Percentiles rank a stretch among this genome's conserved stretches.
Conservation (phyloP, 179 eudicot species). For the Beta macrorhiza region DNA sequence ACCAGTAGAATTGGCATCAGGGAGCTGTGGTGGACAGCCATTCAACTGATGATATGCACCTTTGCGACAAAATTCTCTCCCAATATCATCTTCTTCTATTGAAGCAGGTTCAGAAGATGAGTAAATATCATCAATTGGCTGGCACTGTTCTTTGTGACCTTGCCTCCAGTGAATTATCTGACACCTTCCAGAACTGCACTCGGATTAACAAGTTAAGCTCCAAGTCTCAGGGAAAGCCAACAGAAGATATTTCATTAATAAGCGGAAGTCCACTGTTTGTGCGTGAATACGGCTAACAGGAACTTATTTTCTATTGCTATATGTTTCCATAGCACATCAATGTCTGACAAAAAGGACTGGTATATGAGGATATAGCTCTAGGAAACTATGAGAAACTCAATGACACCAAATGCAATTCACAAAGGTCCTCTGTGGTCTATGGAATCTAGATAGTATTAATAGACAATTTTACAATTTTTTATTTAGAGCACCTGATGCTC, state of each 20-base stretch:
- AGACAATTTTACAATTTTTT: not conserved
- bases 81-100: conserved; percentile 33
- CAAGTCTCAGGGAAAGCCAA: conserved; percentile 16
- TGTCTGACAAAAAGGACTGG: not conserved
- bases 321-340: not conserved
- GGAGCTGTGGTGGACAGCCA: conserved; percentile 32
- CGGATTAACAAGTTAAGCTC: conserved; percentile 23
- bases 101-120: conserved; percentile 37
- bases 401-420: not conserved
- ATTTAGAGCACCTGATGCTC: not conserved
- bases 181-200: conserved; percentile 91
- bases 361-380: not conserved
- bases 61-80: conserved; percentile 23
- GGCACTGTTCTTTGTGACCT: conserved; percentile 92
- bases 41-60: conserved; percentile 27
- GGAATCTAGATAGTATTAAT: not conserved
- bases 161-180: conserved; percentile 96
- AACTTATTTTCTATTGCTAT: not conserved
- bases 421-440: not conserved
- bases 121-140: conserved; percentile 35
- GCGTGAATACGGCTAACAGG: not conserved
- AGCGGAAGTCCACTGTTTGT: not conserved
- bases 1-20: conserved; percentile 23
- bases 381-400: not conserved
- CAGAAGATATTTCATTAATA: not conserved